Conservation (phyloP, 2,329 filamentous ascomycete genomes). For the Sodiomyces alkalinus region DNA sequence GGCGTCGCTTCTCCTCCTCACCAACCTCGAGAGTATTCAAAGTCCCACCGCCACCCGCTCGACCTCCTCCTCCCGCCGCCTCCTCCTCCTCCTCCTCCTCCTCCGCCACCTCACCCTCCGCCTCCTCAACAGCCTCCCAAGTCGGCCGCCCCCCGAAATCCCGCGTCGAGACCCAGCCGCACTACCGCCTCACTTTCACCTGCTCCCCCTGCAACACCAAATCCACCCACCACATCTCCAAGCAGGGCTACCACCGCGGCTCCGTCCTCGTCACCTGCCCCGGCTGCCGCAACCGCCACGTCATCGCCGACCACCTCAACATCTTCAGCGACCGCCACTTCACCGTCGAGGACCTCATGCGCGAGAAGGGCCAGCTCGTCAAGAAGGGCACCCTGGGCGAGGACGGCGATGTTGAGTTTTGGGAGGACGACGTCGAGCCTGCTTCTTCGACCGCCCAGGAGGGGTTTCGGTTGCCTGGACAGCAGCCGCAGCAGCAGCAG, state of each 20-base stretch:
- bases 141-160: slow-evolving; percentile 2
- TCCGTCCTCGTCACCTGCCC: slow-evolving; percentile 84
- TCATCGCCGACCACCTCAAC: slow-evolving; percentile 78
- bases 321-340: slow-evolving; percentile 59
- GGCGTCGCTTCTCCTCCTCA: slow-evolving; percentile 9
- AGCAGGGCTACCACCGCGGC: slow-evolving; percentile 88
- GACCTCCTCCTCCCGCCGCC: background rate
- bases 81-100: slow-evolving; percentile 10
- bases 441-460: no score
- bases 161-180: slow-evolving; percentile 32
- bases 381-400: slow-evolving; percentile 56
- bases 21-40: no score
- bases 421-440: slow-evolving; percentile 63
- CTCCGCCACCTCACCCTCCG: slow-evolving; percentile 12
- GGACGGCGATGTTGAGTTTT: slow-evolving; percentile 85
- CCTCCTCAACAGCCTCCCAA: slow-evolving; percentile 14
- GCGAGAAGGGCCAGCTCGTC: slow-evolving; percentile 58
- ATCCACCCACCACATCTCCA: slow-evolving; percentile 74
- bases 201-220: slow-evolving; percentile 72
- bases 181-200: slow-evolving; percentile 83
- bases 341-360: slow-evolving; percentile 65
- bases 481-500: no score
- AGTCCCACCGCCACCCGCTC: background rate
- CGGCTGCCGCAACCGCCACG: slow-evolving; percentile 67
- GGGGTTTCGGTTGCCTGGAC: no score